Evolutionary conservation across 352 stramenopile genomes (phyloP), one percentile per base, ranked within the genome.

Genomic region (Porosira glacialis): DNA sequence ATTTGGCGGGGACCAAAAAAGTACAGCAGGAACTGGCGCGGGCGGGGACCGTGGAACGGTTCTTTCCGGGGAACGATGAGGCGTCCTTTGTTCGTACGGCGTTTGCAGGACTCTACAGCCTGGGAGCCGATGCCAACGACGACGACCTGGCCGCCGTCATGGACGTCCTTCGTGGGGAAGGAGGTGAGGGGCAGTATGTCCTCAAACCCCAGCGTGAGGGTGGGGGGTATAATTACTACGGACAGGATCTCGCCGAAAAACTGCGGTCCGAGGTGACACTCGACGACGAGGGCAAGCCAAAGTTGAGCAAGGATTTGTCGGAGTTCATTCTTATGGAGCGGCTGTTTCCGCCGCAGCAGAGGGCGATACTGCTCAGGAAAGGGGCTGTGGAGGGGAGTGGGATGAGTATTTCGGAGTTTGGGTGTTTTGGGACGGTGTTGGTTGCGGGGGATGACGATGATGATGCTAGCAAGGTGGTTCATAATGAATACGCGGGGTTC

Each of bases 121-220:
- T 98, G 11, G 95, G 97, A 45, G 92, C 93, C 22, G 87, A 96
- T 49, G 59, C 81, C 2, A 87, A 82, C 36, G 86, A 89, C 0
- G 71, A 89, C 10, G 75, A 91, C 75, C 62, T 85, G 17, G 50
- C 57, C 6, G 91, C 82, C 21, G 68, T 92, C 1, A 59, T 70
- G 27, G 70, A 89, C 8, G 89, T 91, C 0, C 56, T 93, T 13
- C 62, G 82, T 3, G 44, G 80, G 43, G 88, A 70, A 15, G 45
- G 58, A 44, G 66, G 58, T 35, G 66, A 88, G 36, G 76, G 44
- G 8, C 48, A 83, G 3, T 98, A 93, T 70, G 96, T 99, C 13
- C 76, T 98, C 22, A 99, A 98, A 86, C 96, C 96, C 2, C 96
- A 99, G 87, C 93, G 96, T 22, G 96, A 99, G 79, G 96, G 96